Evolutionary conservation across 169 alveolate species (phyloP), one percentile per base, ranked within the genome.

Genomic region (Plasmodium fragile): DNA sequence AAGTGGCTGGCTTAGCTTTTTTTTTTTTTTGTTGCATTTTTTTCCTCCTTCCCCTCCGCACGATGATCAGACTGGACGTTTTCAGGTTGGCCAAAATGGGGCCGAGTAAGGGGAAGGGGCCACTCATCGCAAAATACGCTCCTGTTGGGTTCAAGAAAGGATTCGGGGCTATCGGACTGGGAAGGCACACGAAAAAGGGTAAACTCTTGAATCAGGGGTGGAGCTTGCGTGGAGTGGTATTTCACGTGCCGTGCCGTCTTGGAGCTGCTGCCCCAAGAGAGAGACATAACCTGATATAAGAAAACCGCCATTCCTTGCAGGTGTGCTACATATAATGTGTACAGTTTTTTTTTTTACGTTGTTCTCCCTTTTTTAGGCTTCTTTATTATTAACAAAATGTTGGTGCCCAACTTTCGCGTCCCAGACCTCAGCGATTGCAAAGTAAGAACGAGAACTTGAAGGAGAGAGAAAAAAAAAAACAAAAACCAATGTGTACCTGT

Each of bases 131-230:
- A 16, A 97, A 97, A 89, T 96, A 55, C 70, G 98, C 98, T 3
- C 97, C 98, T 18, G 93, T 92, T 45, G 98, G 98, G 25, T 97
- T 97, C 92, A 97, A 97, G 94, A 97, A 97, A 92, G 98, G 98
- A 18, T 97, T 96, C 81, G 98, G 98, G 3, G 98, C 98, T n/a
- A 96, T 97, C 7, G 98, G 98, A 13, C 83, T 97, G 36, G 98
- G 98, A 34, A 87, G 97, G 32, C 98, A 97, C 89, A 97, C 98
- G 1, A 96, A 97, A 89, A 97, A 97, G 92, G 98, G 98, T 97
- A 52, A 13, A 70, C 39, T 25, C 34, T 3, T 45, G 28, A 55
- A 10, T 28, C 75, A 18, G 52, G 4, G 39, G 41, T 1, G 75
- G 36, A 25, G 5, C 3, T 59, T 18, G 5, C 36, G 4, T 4